These are phyloP conservation scores for Raphanus raphanistrum DNA, from an alignment of 345 rosid genomes.

Conservation along the genomic window DNA sequence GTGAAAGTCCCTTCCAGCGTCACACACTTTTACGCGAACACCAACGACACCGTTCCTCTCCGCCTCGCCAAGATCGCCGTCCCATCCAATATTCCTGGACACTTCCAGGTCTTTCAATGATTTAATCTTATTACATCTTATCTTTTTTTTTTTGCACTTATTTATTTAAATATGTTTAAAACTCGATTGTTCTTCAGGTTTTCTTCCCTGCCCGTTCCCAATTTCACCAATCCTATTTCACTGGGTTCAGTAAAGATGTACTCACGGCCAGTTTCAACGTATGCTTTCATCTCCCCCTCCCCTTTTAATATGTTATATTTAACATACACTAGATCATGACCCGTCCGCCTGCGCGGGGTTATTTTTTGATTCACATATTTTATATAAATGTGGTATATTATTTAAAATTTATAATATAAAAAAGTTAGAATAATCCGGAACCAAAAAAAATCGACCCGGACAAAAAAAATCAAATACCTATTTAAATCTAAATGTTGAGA, in stretches of 20 bases:
- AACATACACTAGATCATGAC: too few relatives aligned
- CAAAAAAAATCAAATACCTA: too few relatives aligned
- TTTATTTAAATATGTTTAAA: not conserved
- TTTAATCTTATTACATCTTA: not conserved
- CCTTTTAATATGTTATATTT: not conserved
- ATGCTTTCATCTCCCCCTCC: not conserved
- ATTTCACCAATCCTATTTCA: slow-evolving; percentile 42
- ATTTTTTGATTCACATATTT: too few relatives aligned
- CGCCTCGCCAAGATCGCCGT: slow-evolving; percentile 34
- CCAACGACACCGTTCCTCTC: slow-evolving; percentile 35
- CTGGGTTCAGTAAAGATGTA: slow-evolving; percentile 43
- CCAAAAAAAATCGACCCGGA: too few relatives aligned
- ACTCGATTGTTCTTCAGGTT: too few relatives aligned
- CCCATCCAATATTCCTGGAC: slow-evolving; percentile 44
- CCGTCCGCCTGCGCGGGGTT: too few relatives aligned
- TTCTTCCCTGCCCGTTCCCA: slow-evolving; percentile 25
- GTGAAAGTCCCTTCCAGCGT: slow-evolving; percentile 42
- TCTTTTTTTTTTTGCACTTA: not conserved
- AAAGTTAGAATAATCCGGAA: too few relatives aligned
- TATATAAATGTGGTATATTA: too few relatives aligned
- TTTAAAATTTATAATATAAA: too few relatives aligned
- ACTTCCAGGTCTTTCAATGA: slow-evolving; percentile 31
- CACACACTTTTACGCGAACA: slow-evolving; percentile 39
- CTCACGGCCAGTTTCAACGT: slow-evolving; percentile 54
- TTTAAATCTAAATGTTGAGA: too few relatives aligned